Evolutionary conservation across 805 yeast genomes (phyloP).

Genomic region (Teunomyces funiuensis): DNA sequence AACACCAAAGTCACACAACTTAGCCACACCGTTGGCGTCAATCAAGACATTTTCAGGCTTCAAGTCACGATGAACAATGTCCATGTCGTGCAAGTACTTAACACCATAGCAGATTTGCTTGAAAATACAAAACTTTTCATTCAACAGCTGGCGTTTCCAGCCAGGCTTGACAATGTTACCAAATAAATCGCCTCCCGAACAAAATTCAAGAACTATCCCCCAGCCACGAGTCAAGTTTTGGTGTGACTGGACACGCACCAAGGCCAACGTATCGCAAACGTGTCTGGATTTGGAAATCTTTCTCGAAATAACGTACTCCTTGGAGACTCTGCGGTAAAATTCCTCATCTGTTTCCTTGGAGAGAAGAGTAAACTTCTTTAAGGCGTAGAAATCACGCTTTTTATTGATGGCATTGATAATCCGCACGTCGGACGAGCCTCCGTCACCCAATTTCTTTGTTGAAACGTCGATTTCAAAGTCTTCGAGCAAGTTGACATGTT

Average conservation of each 20-base stretch:
- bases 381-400: constrained; percentile 54
- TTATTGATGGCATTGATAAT: constrained; percentile 34
- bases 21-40: constrained; percentile 59
- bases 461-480: constrained; percentile 50
- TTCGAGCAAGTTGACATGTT: constrained; percentile 49
- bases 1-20: constrained; percentile 77
- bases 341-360: constrained; percentile 61
- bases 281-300: constrained; percentile 56
- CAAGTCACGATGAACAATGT: constrained; percentile 69
- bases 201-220: constrained; percentile 72
- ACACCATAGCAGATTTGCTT: constrained; percentile 67
- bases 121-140: constrained; percentile 63
- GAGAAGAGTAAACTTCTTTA: constrained; percentile 63
- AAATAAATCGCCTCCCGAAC: constrained; percentile 63
- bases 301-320: constrained; percentile 64
- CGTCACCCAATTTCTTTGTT: constrained; percentile 57
- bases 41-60: constrained; percentile 73
- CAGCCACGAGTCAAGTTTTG: constrained; percentile 61
- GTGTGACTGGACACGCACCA: constrained; percentile 58
- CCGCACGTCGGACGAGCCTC: constrained; percentile 70
- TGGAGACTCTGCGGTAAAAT: constrained; percentile 62
- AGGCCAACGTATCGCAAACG: constrained; percentile 53
- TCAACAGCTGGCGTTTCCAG: constrained; percentile 53
- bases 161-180: constrained; percentile 53
- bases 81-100: constrained; percentile 60